These are phyloP conservation scores for Borealophlyctis nickersoniae DNA, from an alignment of 192 early-diverging fungal species.

Conservation along the genomic window DNA sequence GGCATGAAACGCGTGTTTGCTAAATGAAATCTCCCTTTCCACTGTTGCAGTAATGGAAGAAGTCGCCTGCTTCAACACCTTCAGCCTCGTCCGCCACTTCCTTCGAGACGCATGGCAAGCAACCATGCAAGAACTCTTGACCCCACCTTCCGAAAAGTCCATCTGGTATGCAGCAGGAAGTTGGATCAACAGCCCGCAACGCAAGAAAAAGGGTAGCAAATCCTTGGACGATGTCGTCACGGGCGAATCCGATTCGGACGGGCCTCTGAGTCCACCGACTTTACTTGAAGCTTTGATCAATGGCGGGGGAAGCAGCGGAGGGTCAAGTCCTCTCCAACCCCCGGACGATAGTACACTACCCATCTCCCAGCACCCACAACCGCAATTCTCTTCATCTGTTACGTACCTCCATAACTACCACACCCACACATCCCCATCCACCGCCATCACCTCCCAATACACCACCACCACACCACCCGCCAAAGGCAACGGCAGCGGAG, in stretches of 20 bases:
- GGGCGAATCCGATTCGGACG: neutral
- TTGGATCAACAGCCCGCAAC: slow-evolving; percentile 9
- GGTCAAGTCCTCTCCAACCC: neutral
- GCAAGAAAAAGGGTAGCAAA: neutral
- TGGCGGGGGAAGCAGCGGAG: neutral
- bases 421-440: neutral
- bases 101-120: slow-evolving; percentile 12
- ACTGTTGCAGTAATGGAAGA: slow-evolving; percentile 20
- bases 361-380: too few relatives aligned
- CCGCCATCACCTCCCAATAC: neutral
- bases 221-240: neutral
- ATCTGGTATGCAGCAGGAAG: slow-evolving; percentile 5
- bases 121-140: slow-evolving; percentile 10
- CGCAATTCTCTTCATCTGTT: too few relatives aligned
- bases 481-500: too few relatives aligned
- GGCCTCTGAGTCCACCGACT: neutral
- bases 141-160: neutral
- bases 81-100: slow-evolving; percentile 4
- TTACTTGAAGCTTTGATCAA: neutral
- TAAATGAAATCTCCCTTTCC: neutral
- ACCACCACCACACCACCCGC: too few relatives aligned
- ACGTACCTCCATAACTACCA: neutral
- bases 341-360: too few relatives aligned
- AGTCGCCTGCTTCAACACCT: slow-evolving; percentile 16
- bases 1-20: neutral